Conservation (phyloP, 139 green algal genomes). For the Parachlorella kessleri region DNA sequence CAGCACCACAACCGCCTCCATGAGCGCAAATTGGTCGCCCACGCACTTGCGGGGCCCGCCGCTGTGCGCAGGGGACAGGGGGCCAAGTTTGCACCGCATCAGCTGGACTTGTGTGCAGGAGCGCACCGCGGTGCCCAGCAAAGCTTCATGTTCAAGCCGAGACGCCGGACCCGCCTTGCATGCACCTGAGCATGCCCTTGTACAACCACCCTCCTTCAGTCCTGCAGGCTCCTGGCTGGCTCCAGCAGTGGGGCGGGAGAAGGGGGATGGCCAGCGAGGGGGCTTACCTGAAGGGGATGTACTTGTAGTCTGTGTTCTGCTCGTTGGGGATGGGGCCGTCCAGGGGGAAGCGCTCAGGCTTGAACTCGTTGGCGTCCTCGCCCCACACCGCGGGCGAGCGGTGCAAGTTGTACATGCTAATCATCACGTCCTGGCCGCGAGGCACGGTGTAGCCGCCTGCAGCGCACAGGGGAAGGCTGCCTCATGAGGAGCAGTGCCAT, state of each 20-base stretch:
- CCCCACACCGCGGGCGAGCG: constrained; percentile 72
- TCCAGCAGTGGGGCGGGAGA: too few relatives aligned
- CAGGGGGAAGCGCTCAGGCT: constrained; percentile 92
- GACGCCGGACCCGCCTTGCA: too few relatives aligned
- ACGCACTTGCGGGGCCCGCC: constrained; percentile 95
- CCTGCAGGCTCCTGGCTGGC: too few relatives aligned
- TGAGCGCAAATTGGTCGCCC: constrained; percentile 97
- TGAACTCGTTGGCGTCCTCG: constrained; percentile 86
- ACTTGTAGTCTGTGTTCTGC: constrained; percentile 95
- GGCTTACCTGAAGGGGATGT: constrained; percentile 76
- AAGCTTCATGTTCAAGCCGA: too few relatives aligned
- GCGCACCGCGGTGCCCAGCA: too few relatives aligned
- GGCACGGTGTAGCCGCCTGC: constrained; percentile 65
- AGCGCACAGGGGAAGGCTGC: too few relatives aligned
- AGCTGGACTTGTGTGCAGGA: too few relatives aligned
- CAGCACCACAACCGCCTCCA: constrained; percentile 87
- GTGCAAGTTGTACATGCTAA: constrained; percentile 98
- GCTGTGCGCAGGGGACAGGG: constrained; percentile 71
- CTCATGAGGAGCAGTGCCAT: too few relatives aligned
- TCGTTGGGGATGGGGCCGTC: constrained; percentile 93
- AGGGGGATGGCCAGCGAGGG: too few relatives aligned
- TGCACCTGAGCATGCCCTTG: too few relatives aligned
- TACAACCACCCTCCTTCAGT: too few relatives aligned
- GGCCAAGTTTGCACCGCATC: too few relatives aligned
- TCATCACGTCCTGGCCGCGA: constrained; percentile 95